phyloP scores from a whole-genome alignment of 495 filamentous ascomycete genomes.

The Neurospora africana region DNA sequence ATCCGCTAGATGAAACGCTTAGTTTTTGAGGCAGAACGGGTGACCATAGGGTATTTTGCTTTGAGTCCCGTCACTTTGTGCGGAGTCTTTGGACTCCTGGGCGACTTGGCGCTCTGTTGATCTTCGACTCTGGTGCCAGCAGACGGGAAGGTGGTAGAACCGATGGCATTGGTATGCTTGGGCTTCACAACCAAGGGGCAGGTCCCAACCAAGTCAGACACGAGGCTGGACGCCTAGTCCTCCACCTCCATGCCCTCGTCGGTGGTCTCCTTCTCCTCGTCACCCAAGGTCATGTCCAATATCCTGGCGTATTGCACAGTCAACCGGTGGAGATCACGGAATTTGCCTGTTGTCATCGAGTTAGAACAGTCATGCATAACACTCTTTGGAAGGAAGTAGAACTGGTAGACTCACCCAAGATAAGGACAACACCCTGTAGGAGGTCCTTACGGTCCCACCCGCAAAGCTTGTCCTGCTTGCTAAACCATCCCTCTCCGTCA shows the following conservation, averaged over 20 bases:
- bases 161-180: background rate
- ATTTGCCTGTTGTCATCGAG: slow-evolving; percentile 58
- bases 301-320: slow-evolving; percentile 83
- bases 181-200: background rate
- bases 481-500: slow-evolving; percentile 43
- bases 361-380: slow-evolving; percentile 18
- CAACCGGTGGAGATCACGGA: slow-evolving; percentile 79
- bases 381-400: background rate
- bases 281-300: slow-evolving; percentile 52
- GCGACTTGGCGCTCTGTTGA: background rate
- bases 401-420: slow-evolving; percentile 61
- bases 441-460: slow-evolving; percentile 82
- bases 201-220: background rate
- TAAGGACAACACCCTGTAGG: slow-evolving; percentile 78
- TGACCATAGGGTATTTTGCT: background rate
- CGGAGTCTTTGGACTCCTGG: background rate
- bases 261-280: slow-evolving; percentile 20
- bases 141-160: background rate
- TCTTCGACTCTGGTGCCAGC: background rate
- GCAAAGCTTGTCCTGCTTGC: slow-evolving; percentile 58
- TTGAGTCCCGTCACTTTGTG: background rate
- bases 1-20: background rate
- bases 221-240: slow-evolving; percentile 4
- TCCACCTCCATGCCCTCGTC: slow-evolving; percentile 17
- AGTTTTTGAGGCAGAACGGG: background rate